Base-by-base conservation (phyloP, 2,329 filamentous ascomycete species). In the Clonostachys chloroleuca region DNA sequence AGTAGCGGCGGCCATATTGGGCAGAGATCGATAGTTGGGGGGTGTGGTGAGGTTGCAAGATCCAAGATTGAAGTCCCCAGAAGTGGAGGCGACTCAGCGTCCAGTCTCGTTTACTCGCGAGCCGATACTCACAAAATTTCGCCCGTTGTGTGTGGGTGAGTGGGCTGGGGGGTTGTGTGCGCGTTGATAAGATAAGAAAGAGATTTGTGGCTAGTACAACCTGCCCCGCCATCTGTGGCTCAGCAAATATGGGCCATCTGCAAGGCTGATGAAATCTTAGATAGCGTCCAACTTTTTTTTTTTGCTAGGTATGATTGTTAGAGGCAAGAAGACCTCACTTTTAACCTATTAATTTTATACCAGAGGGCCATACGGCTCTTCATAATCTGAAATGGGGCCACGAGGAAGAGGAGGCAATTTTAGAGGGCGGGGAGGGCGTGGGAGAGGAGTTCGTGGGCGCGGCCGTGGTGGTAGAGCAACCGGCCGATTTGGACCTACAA, bases 1-100 rank as follows among this genome's bases (percentile, higher is more conserved):
- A 61, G 82, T 78, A 67, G 84, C 75, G 64, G 81, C 75, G 69
- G 89, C 86, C 91, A 95, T 96, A 72, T 63, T 91, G 80, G 70
- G 73, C 69, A 67, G 35, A 36, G 8, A 30, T 30, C 8, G 24
- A 30, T 10, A 30, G 24, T 30, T 9, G 24, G 24, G 24, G 24
- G 24, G 24, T 30, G 24, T 30, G 24, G 24, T 30, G 24, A 30
- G 24, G 24, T 30, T 30, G 24, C 24, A 30, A 30, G 24, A 30
- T 30, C 24, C 24, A 30, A 30, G 9, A 30, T 30, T 30, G 24
- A 30, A 30, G 24, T 30, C 24, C 24, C 24, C 24, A 30, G 24
- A 30, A 30, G 24, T 30, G 24, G 24, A 30, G 24, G 24, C 24
- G 24, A 10, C 24, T 30, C 24, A 30, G 24, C 24, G 24, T 30